Percentiles rank a stretch among this genome's conserved stretches.
These are phyloP conservation scores for Spathaspora jeffriesii DNA, from an alignment of 1,139 yeast species.

Conservation along the genomic window DNA sequence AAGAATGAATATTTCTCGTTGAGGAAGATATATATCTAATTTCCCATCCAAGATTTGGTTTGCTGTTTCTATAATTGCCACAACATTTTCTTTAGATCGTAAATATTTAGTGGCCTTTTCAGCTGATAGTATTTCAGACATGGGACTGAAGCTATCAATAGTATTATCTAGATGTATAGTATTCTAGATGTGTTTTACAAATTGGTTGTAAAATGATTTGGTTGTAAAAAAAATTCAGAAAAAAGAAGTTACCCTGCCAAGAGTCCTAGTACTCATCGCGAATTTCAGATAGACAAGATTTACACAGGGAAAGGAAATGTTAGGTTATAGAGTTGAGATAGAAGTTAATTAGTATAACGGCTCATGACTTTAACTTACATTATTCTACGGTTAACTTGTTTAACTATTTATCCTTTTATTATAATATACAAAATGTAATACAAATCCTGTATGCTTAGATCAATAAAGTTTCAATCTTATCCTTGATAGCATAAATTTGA, in stretches of 20 bases:
- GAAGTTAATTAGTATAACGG: neutral
- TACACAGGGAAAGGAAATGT: neutral
- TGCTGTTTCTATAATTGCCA: conserved; percentile 45
- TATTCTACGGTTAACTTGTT: too few species aligned
- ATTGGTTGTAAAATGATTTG: neutral
- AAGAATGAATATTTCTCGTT: conserved; percentile 56
- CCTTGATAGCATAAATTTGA: conserved; percentile 97
- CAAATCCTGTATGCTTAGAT: conserved; percentile 48
- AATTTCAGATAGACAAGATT: neutral
- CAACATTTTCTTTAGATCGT: conserved; percentile 54
- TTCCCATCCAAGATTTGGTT: conserved; percentile 37
- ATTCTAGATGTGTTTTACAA: neutral
- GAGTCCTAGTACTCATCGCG: conserved; percentile 8
- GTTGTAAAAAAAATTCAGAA: neutral
- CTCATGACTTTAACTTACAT: too few species aligned
- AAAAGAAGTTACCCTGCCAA: neutral
- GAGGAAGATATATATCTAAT: conserved; percentile 57
- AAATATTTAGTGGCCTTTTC: conserved; percentile 65
- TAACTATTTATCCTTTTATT: neutral
- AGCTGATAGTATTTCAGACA: conserved; percentile 30
- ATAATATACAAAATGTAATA: conserved; percentile 6
- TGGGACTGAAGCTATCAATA: neutral
- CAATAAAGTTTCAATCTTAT: conserved; percentile 97
- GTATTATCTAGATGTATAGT: neutral
- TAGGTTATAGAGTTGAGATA: neutral